Evolutionary conservation across 331 rosid species (phyloP).

Genomic region (Quercus phellos): DNA sequence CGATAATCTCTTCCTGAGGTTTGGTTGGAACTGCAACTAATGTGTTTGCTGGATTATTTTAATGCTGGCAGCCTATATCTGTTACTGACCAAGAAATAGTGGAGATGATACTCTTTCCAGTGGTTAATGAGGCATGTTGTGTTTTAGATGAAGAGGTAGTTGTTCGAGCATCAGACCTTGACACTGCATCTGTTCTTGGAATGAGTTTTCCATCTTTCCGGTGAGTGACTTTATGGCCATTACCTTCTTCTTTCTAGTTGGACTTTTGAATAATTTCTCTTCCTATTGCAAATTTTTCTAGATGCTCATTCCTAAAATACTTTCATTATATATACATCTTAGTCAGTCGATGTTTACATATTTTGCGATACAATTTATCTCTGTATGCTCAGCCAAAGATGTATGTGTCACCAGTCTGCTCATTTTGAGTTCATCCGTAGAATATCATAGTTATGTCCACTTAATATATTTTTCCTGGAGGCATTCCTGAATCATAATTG

Average conservation of each 20-base stretch:
- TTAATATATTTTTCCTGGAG: neutral
- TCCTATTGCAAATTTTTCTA: neutral
- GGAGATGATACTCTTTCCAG: slow-evolving; percentile 92
- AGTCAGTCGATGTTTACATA: neutral
- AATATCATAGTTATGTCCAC: neutral
- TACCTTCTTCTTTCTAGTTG: neutral
- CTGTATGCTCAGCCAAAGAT: neutral
- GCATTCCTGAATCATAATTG: neutral
- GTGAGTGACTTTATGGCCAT: slow-evolving; percentile 28
- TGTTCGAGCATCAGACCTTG: slow-evolving; percentile 85
- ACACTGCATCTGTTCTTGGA: slow-evolving; percentile 90
- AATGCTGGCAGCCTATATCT: slow-evolving; percentile 54
- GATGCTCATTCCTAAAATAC: neutral
- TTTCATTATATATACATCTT: neutral
- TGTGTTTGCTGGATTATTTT: slow-evolving; percentile 6
- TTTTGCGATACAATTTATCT: neutral
- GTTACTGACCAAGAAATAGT: slow-evolving; percentile 81
- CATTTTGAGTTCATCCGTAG: neutral
- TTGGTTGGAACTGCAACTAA: slow-evolving; percentile 13
- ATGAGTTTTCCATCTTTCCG: slow-evolving; percentile 93
- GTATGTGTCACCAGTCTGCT: neutral
- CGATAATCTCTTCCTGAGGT: slow-evolving; percentile 1
- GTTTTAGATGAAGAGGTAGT: slow-evolving; percentile 79
- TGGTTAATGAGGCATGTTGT: slow-evolving; percentile 93
- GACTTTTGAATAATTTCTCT: neutral